These are phyloP conservation scores for Aspergillus caelatus DNA, from an alignment of 2,329 filamentous ascomycete genomes.

Conservation along the genomic window DNA sequence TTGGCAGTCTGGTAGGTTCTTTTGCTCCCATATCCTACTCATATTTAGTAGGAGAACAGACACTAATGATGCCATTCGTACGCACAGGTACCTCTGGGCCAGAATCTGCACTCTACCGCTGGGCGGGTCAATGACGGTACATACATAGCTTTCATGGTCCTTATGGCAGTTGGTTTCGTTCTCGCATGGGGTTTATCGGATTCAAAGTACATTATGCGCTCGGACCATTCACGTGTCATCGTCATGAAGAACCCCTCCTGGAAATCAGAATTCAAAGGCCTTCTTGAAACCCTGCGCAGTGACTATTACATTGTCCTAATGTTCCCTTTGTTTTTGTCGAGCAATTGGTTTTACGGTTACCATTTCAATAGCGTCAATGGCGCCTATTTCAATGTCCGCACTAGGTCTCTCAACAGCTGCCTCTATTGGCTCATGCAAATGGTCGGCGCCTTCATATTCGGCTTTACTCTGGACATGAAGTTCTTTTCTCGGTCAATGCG, in stretches of 20 bases:
- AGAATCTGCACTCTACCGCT: constrained; percentile 47
- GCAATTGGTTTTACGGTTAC: constrained; percentile 80
- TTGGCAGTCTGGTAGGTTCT: constrained; percentile 68
- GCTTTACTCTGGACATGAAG: constrained; percentile 68
- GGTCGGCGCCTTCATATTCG: constrained; percentile 72
- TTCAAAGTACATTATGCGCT: constrained; percentile 71
- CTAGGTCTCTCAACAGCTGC: constrained; percentile 73
- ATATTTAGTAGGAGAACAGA: not conserved
- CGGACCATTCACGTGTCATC: constrained; percentile 78
- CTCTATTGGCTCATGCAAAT: constrained; percentile 84
- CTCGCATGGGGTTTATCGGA: constrained; percentile 72
- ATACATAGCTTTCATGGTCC: constrained; percentile 85
- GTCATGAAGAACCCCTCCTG: constrained; percentile 90
- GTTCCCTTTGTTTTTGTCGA: constrained; percentile 81
- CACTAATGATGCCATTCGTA: not conserved
- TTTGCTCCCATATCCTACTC: not conserved
- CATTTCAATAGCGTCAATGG: constrained; percentile 76
- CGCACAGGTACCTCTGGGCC: constrained; percentile 46
- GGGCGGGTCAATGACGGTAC: constrained; percentile 66
- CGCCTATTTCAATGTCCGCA: constrained; percentile 72
- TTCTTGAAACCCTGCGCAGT: constrained; percentile 70
- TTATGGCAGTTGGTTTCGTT: constrained; percentile 72
- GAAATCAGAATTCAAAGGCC: constrained; percentile 75
- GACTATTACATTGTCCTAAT: constrained; percentile 75
- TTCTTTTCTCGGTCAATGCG: constrained; percentile 64